A percentile compares a stretch with the other conserved stretches of the same genome.
These are phyloP conservation scores for Sporothrix euskadiensis DNA, from an alignment of 2,329 filamentous ascomycete genomes.

Conservation along the genomic window DNA sequence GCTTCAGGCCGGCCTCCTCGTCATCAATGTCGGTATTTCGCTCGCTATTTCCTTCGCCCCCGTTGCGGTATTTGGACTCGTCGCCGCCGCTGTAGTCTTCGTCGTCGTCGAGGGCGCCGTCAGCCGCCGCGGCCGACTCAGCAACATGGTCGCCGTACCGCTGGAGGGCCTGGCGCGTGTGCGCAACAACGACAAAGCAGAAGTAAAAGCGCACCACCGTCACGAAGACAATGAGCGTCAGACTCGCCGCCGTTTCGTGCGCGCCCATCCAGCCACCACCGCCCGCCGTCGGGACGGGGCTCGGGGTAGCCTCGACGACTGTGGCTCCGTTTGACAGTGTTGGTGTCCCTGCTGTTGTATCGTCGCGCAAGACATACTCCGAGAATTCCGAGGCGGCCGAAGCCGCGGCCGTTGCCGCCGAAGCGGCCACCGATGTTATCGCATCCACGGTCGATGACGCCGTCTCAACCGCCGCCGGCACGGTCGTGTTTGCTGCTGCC, in stretches of 20 bases:
- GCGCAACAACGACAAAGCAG: conserved; percentile 78
- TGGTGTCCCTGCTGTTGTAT: not conserved
- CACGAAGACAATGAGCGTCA: conserved; percentile 71
- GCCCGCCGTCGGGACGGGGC: conserved; percentile 27
- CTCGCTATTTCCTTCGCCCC: conserved; percentile 41
- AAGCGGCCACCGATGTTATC: not conserved
- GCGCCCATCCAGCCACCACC: conserved; percentile 37
- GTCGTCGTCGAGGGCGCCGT: conserved; percentile 50
- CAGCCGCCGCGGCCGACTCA: conserved; percentile 32
- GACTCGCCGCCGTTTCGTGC: conserved; percentile 70
- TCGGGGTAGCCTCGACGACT: not conserved
- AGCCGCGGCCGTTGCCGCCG: conserved; percentile 4
- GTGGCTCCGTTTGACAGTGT: conserved; percentile 5
- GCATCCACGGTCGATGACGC: not conserved
- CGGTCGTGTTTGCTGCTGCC: conserved; percentile 6
- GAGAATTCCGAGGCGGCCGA: not conserved
- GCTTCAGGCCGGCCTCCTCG: conserved; percentile 30
- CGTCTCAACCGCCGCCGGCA: not conserved
- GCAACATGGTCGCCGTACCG: conserved; percentile 57
- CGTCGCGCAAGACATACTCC: not conserved
- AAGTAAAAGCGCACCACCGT: conserved; percentile 82
- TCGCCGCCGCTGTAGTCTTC: conserved; percentile 35
- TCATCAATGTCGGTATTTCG: conserved; percentile 38
- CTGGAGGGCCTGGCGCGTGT: conserved; percentile 73
- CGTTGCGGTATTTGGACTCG: conserved; percentile 33